Evolutionary conservation across 139 green algal genomes (phyloP), one percentile per base, ranked within the genome.

Genomic region (Micractinium conductrix): DNA sequence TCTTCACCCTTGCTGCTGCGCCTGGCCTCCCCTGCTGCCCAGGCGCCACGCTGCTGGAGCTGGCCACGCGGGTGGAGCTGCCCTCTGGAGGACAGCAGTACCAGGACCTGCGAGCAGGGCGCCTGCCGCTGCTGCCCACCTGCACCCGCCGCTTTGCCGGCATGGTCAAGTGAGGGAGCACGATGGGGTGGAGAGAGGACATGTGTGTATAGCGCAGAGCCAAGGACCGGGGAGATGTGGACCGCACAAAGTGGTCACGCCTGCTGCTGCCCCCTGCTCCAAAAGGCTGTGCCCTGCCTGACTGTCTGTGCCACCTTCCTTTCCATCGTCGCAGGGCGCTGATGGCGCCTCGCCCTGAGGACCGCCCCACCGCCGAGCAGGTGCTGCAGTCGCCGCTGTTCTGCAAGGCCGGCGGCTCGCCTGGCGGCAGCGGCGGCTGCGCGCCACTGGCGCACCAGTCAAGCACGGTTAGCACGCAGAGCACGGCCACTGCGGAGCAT

Each of bases 21-120:
- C n/a, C n/a, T n/a, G n/a, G n/a, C n/a, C n/a, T n/a, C n/a, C n/a
- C n/a, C n/a, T n/a, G n/a, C n/a, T n/a, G n/a, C n/a, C n/a, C n/a
- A n/a, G n/a, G 96, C 0, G 90, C 91, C 35, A 95, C 92, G 0
- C 63, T 96, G 55, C 98, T 97, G 76, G 93, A 98, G 88, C 92
- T 98, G 74, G 89, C 92, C 28, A 91, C 79, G 8, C 89, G 89
- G 42, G 76, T 17, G 4, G 67, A 87, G 69, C 10, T 97, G 44
- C 94, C 94, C 16, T 83, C 74, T 40, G 85, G 89, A 21, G 92
- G 92, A 19, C 80, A 88, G 50, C 42, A 44, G 2, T 97, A 94
- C 78, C 48, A 90, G 16, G 86, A 87, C 35, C 80, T 97, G 58
- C 88, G 95, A 1, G 45, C 85, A 2, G 94, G 94, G 22, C 88